A percentile compares a stretch with the other conserved stretches of the same genome.
phyloP scores from a whole-genome alignment of 179 eudicot genomes.

The Carnegiea gigantea region DNA sequence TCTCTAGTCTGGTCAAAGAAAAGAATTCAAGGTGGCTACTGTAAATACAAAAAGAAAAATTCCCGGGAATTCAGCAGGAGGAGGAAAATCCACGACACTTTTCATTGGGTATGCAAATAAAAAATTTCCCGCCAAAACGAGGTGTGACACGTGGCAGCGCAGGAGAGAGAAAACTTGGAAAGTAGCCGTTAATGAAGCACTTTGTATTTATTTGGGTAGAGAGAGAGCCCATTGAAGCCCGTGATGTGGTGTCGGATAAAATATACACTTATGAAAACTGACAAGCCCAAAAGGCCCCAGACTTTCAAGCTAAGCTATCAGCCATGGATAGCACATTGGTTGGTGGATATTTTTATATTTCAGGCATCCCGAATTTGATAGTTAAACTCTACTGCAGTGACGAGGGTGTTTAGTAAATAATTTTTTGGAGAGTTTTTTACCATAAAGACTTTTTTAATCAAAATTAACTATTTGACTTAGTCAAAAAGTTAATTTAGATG shows the following conservation, averaged over 20 bases:
- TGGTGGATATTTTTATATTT: too few species aligned
- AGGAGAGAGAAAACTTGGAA: slow-evolving; percentile 14
- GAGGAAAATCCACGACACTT: slow-evolving; percentile 9
- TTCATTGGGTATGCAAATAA: not conserved
- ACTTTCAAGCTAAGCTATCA: not conserved
- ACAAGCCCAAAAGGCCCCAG: not conserved
- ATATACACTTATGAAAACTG: not conserved
- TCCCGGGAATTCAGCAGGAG: slow-evolving; percentile 25
- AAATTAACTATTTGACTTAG: too few species aligned
- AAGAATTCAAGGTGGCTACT: not conserved
- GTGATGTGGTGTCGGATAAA: slow-evolving; percentile 11
- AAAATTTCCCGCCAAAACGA: slow-evolving; percentile 23
- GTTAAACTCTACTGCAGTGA: too few species aligned
- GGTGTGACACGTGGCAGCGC: slow-evolving; percentile 9
- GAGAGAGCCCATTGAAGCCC: not conserved
- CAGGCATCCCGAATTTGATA: too few species aligned
- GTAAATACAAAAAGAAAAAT: slow-evolving; percentile 4
- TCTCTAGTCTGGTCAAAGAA: slow-evolving; percentile 9
- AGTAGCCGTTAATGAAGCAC: slow-evolving; percentile 33
- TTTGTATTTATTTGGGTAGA: slow-evolving; percentile 19
- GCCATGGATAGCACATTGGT: too few species aligned
- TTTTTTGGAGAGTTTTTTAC: too few species aligned
- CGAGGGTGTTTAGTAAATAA: too few species aligned
- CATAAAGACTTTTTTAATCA: too few species aligned
- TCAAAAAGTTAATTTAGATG: too few species aligned